These are phyloP conservation scores for Lagenaria siceraria DNA, from an alignment of 306 rosid species.

Conservation along the genomic window DNA sequence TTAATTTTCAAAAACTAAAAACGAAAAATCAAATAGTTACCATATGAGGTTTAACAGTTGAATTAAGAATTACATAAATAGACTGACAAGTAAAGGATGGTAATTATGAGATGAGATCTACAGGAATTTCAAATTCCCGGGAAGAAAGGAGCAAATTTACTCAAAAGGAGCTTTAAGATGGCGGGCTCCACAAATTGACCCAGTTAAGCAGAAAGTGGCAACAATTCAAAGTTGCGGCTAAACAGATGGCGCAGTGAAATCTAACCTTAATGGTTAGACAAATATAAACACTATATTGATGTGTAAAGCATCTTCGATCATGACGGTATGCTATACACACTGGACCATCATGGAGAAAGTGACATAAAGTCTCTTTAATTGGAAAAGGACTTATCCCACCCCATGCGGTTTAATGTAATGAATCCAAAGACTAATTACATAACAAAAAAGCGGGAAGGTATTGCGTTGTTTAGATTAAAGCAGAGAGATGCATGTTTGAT, in stretches of 20 bases:
- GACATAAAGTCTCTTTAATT: slow-evolving; percentile 42
- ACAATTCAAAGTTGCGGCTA: neutral
- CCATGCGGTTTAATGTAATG: slow-evolving; percentile 28
- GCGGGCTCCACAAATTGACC: neutral
- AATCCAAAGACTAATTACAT: neutral
- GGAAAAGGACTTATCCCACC: slow-evolving; percentile 19
- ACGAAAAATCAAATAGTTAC: too few species aligned
- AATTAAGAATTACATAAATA: neutral
- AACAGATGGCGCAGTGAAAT: neutral
- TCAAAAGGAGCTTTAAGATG: neutral
- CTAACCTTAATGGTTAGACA: slow-evolving; percentile 16
- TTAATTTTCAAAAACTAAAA: too few species aligned
- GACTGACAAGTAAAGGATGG: neutral
- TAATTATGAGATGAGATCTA: neutral
- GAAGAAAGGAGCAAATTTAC: neutral
- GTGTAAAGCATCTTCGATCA: slow-evolving; percentile 38
- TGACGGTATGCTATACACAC: slow-evolving; percentile 56
- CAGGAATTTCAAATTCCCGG: neutral
- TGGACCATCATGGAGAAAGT: slow-evolving; percentile 42
- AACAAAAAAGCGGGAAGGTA: slow-evolving; percentile 3
- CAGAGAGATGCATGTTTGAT: neutral
- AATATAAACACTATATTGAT: slow-evolving; percentile 28
- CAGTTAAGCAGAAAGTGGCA: neutral
- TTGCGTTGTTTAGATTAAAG: neutral
- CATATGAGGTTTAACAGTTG: too few species aligned